These are phyloP conservation scores for Ceratobasidium sp. DNA, from an alignment of 1,284 basidiomycete species.

Conservation along the genomic window DNA sequence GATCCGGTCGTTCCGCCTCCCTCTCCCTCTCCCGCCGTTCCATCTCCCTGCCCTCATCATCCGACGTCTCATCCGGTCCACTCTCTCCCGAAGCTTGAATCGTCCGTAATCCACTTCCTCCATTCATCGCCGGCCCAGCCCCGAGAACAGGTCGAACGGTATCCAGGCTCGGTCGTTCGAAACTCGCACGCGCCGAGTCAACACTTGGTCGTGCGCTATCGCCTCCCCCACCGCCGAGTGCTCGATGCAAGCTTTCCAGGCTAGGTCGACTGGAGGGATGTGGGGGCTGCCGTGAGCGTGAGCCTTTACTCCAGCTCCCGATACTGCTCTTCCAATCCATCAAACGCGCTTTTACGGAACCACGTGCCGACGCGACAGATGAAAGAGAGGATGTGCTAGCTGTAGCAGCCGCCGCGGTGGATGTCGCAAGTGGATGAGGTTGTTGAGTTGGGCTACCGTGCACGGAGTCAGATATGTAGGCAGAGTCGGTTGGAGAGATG, in stretches of 20 bases:
- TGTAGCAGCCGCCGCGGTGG: constrained; percentile 4
- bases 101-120: background rate
- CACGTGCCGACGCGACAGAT: constrained; percentile 17
- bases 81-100: constrained; percentile 18
- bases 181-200: constrained; percentile 7
- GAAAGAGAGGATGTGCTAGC: constrained; percentile 33
- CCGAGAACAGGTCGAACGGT: constrained; percentile 11
- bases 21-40: too few relatives aligned
- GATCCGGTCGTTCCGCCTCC: too few relatives aligned
- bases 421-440: constrained; percentile 16
- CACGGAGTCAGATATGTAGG: background rate
- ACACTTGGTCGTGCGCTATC: constrained; percentile 28
- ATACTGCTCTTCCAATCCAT: constrained; percentile 36
- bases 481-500: constrained; percentile 10
- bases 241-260: constrained; percentile 22
- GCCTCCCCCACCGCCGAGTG: constrained; percentile 13
- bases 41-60: background rate
- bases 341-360: constrained; percentile 34
- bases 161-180: constrained; percentile 35
- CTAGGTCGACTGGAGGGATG: constrained; percentile 12
- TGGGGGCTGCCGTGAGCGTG: constrained; percentile 2
- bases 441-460: background rate
- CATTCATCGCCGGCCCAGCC: background rate
- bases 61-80: constrained; percentile 6
- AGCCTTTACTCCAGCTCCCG: constrained; percentile 31